Percentiles rank a stretch among this genome's conserved stretches.
Evolutionary conservation across 2,329 filamentous ascomycete genomes (phyloP).

Genomic region (Xylaria sp.): DNA sequence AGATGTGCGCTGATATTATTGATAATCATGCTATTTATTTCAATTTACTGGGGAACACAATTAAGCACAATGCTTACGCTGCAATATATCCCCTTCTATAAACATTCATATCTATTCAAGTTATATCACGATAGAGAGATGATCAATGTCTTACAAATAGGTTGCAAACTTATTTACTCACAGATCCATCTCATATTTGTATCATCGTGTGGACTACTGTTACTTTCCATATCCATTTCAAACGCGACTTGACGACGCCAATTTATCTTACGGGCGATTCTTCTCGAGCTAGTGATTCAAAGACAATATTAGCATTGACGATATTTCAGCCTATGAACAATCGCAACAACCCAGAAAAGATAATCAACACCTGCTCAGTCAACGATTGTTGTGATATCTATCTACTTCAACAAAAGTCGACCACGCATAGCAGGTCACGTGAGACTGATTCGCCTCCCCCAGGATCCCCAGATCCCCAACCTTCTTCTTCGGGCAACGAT

Average conservation of each 20-base stretch:
- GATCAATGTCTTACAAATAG: neutral
- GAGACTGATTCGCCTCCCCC: neutral
- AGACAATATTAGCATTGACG: neutral
- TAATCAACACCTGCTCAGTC: too few species aligned
- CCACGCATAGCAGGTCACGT: conserved; percentile 1
- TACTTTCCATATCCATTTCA: neutral
- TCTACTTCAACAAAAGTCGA: neutral
- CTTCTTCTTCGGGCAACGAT: conserved; percentile 16
- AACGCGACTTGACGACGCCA: neutral
- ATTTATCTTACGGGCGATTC: neutral
- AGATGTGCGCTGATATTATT: neutral
- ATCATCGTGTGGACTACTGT: neutral
- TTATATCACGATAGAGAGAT: neutral
- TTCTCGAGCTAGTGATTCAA: neutral
- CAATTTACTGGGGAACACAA: neutral
- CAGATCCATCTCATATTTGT: neutral
- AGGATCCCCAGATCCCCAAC: conserved; percentile 2
- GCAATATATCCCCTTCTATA: neutral
- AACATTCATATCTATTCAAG: neutral
- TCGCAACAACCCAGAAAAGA: neutral
- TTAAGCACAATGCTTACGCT: neutral
- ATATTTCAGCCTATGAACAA: neutral
- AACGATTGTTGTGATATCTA: neutral
- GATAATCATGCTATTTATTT: neutral
- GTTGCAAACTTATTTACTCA: neutral